Conservation (phyloP, 257 asterid genomes). For the Asclepias syriaca region DNA sequence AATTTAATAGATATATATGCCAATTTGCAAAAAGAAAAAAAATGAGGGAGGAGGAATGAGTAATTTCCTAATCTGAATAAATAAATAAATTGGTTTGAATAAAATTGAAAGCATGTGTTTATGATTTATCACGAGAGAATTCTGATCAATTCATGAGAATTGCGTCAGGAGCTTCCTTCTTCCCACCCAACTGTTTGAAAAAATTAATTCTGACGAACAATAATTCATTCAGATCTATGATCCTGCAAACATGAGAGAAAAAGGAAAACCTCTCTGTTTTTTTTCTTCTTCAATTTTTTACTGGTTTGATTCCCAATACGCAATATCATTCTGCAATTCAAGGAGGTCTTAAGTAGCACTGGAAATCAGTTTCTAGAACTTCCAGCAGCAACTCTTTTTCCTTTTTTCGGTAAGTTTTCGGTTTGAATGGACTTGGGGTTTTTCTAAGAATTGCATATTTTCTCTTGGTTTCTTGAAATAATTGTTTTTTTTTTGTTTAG, state of each 20-base stretch:
- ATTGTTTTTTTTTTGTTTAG: neutral
- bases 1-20: too few species aligned
- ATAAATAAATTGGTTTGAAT: too few species aligned
- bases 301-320: neutral
- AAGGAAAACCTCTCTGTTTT: neutral
- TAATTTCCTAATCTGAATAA: too few species aligned
- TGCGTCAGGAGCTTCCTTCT: too few species aligned
- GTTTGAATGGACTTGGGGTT: neutral
- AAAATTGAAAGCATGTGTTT: too few species aligned
- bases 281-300: neutral
- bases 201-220: neutral
- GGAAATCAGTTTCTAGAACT: neutral
- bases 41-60: too few species aligned
- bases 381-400: neutral
- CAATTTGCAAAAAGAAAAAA: too few species aligned
- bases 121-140: neutral
- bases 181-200: neutral
- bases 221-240: neutral
- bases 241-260: neutral
- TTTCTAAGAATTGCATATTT: neutral
- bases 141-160: neutral
- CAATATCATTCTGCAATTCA: neutral
- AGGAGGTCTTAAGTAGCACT: too few species aligned
- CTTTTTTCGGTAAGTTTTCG: neutral
- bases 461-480: neutral